Evolutionary conservation across 2,329 filamentous ascomycete genomes (phyloP), one percentile per base, ranked within the genome.

Genomic region (Exophiala xenobiotica): DNA sequence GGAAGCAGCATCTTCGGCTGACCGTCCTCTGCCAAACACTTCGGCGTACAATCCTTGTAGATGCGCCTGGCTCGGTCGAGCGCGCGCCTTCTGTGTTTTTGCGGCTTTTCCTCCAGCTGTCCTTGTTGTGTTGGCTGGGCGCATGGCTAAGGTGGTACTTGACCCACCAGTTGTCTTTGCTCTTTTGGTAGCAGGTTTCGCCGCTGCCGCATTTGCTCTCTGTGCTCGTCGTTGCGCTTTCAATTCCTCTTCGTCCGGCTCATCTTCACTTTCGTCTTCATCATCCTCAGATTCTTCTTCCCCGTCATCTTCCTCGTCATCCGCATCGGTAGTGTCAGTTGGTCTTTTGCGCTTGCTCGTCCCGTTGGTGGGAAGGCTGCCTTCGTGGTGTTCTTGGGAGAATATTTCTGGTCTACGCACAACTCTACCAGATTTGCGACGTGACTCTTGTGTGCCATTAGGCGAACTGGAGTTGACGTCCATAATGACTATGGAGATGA

Each of bases 21-120:
- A 74, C 57, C 78, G 74, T 44, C 71, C 76, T 56, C 75, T 74
- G 24, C 75, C 77, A 63, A 85, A 85, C 12, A 85, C 75, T 60
- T 85, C 79, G 57, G 77, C 80, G 63, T 81, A 86, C 12, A 86
- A 67, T 7, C 82, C 81, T 16, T 72, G 74, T 54, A 79, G 75
- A 33, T 77, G 74, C 49, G 77, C 73, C 51, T 75, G 72, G 61
- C 74, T 78, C 51, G 77, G 76, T 54, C 77, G 73, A 19, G 75
- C 68, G 35, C 74, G 75, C 40, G 74, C 72, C 59, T 78, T 81
- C 61, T 74, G 74, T 16, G 69, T 65, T 53, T 75, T 76, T 37
- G 70, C 60, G 51, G 72, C 73, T 41, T 61, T 63, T 4, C 46
- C 38, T n/a, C 41, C 45, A 18, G 52, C 19, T 62, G 68, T 74